Base-by-base conservation (phyloP, 768 basidiomycete genomes). In the Collybiopsis confluens region DNA sequence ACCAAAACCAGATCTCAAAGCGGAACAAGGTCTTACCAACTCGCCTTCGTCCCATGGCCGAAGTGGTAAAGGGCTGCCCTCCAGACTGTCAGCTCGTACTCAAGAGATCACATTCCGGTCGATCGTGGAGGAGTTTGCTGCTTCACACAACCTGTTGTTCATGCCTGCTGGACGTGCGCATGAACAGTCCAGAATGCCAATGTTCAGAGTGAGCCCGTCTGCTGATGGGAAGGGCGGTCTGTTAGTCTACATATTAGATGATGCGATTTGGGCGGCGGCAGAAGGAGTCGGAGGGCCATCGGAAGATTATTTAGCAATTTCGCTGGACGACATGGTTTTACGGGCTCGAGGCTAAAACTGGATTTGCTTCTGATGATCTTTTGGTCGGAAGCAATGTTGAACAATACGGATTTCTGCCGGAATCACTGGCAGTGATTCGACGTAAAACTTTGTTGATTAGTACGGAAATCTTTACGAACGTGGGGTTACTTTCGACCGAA, bases 101-200 rank as follows among this genome's bases (percentile, higher is more conserved):
- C 80, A 88, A 48, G 95, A 97, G 64, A 86, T 98, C 60, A 95
- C 93, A 2, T 98, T 98, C 81, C 80, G 88, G 16, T 80, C 89
- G 4, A 88, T 98, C 53, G 95, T 94, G 47, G 97, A 98, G 68
- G 96, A 97, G 24, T 86, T 77, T 62, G 90, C 90, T 2, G 83
- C 92, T 1, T 72, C 83, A 18, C 86, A 92, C 66, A 92, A 98
- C 68, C 71, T 98, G 61, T 68, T 99, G 36, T 92, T 98, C 68
- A 75, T 98, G 30, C 93, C 94, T 4, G 84, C 86, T 10, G 96
- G 95, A 2, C 82, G 82, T 45, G 88, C 84, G 13, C 92, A 98
- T 62, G 87, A 88, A 61, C 76, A 72, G 43, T 92, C 93, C 16
- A 82, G 95, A 52, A 90, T 95, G 85, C 92, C 92, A 6, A 67